Percentiles rank a stretch among this genome's conserved stretches.
phyloP scores from a whole-genome alignment of 129 eudicot species.

The Flaveria robusta region DNA sequence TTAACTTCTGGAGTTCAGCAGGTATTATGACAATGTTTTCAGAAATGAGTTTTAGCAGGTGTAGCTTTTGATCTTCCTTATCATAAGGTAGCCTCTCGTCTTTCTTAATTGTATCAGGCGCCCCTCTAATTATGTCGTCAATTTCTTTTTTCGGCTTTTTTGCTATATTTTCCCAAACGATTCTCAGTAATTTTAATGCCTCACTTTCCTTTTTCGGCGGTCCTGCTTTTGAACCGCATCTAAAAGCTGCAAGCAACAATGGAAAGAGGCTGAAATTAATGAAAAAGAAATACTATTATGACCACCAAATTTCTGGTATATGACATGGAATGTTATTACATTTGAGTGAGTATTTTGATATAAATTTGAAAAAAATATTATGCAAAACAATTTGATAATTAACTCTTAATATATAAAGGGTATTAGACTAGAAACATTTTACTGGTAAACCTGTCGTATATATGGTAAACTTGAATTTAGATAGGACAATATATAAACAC shows the following conservation, averaged over 20 bases:
- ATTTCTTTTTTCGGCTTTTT: slow-evolving; percentile 32
- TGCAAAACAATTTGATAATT: not conserved
- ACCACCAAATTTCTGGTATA: not conserved
- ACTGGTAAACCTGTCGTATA: not conserved
- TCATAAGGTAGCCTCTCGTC: slow-evolving; percentile 22
- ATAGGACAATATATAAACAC: not conserved
- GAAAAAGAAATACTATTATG: slow-evolving; percentile 1
- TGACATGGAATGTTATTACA: too few relatives aligned
- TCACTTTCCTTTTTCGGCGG: slow-evolving; percentile 17
- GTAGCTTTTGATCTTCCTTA: slow-evolving; percentile 31
- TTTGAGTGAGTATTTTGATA: not conserved
- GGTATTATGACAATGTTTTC: slow-evolving; percentile 33
- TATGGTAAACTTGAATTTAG: not conserved
- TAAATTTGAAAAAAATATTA: not conserved
- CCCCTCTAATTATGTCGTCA: slow-evolving; percentile 37
- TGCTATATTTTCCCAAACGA: slow-evolving; percentile 27
- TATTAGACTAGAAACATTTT: not conserved
- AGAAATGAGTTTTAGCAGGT: slow-evolving; percentile 38
- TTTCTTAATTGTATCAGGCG: slow-evolving; percentile 25
- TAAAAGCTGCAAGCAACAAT: slow-evolving; percentile 7
- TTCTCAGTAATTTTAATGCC: slow-evolving; percentile 34
- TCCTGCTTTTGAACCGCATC: not conserved
- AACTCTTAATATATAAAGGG: not conserved
- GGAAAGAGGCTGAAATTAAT: not conserved
- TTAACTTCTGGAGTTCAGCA: slow-evolving; percentile 23